These are phyloP conservation scores for Colletotrichum sp. DNA, from an alignment of 2,329 filamentous ascomycete species.

Conservation along the genomic window DNA sequence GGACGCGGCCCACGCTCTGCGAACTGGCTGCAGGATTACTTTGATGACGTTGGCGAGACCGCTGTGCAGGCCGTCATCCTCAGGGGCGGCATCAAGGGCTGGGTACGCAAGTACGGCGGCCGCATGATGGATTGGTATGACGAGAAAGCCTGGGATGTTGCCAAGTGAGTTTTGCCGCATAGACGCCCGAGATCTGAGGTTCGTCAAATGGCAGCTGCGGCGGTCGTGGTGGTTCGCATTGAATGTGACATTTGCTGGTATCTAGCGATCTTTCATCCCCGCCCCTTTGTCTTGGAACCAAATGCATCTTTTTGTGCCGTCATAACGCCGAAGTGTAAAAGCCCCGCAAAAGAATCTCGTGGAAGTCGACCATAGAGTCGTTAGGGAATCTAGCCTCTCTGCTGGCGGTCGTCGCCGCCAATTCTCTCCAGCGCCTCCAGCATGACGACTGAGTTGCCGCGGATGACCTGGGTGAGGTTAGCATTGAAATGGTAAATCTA, in stretches of 20 bases:
- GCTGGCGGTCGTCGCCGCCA: conserved; percentile 61
- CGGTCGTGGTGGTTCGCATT: neutral
- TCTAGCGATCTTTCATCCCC: conserved; percentile 29
- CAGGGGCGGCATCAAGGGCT: conserved; percentile 59
- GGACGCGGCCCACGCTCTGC: conserved; percentile 58
- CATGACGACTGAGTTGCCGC: conserved; percentile 98
- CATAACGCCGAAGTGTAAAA: conserved; percentile 18
- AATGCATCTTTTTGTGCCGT: conserved; percentile 16
- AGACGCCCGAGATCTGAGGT: neutral
- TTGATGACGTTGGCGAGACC: conserved; percentile 49
- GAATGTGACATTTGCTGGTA: conserved; percentile 27
- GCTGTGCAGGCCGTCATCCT: conserved; percentile 52
- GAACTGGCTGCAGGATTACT: conserved; percentile 62
- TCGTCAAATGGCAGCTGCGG: neutral
- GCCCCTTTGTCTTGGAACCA: conserved; percentile 6
- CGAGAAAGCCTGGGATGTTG: conserved; percentile 38
- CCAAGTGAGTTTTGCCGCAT: neutral
- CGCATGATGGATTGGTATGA: conserved; percentile 57
- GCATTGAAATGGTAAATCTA: neutral
- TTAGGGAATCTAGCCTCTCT: conserved; percentile 20
- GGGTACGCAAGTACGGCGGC: conserved; percentile 54
- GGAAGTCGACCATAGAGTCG: neutral
- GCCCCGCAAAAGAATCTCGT: neutral
- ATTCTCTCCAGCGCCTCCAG: conserved; percentile 81
- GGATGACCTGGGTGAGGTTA: conserved; percentile 74